phyloP scores from a whole-genome alignment of 805 yeast species.

The Lipomyces spencermartinsiae region DNA sequence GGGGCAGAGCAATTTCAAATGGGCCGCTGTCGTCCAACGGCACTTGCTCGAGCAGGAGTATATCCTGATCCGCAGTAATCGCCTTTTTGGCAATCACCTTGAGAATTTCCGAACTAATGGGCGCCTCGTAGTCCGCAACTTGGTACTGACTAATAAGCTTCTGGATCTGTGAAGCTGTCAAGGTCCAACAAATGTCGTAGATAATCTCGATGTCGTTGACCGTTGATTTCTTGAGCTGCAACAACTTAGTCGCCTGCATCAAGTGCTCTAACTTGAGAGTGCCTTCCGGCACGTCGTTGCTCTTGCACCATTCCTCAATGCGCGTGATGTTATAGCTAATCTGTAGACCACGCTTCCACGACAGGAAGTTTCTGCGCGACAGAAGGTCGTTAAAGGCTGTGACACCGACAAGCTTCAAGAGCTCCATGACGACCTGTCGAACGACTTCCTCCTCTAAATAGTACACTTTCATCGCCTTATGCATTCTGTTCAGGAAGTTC shows the following conservation, averaged over 20 bases:
- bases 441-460: slow-evolving; percentile 84
- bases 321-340: slow-evolving; percentile 95
- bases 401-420: slow-evolving; percentile 86
- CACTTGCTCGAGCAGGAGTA: slow-evolving; percentile 50
- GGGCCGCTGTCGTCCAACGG: slow-evolving; percentile 51
- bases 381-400: slow-evolving; percentile 93
- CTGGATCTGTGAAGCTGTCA: slow-evolving; percentile 95
- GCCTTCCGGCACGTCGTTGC: slow-evolving; percentile 88
- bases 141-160: slow-evolving; percentile 86
- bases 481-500: slow-evolving; percentile 84
- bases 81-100: slow-evolving; percentile 68
- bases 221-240: slow-evolving; percentile 89
- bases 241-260: slow-evolving; percentile 88
- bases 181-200: slow-evolving; percentile 91
- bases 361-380: slow-evolving; percentile 90
- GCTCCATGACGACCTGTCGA: slow-evolving; percentile 81
- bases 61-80: slow-evolving; percentile 53
- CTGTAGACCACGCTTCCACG: slow-evolving; percentile 98
- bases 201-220: slow-evolving; percentile 88
- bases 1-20: slow-evolving; percentile 54
- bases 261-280: slow-evolving; percentile 82
- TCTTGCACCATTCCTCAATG: slow-evolving; percentile 97
- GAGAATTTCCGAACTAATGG: slow-evolving; percentile 81
- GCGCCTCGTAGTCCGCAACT: slow-evolving; percentile 93
- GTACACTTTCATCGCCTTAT: slow-evolving; percentile 92